Base-by-base conservation (phyloP, 2,329 filamentous ascomycete genomes). In the Nemania sp. region DNA sequence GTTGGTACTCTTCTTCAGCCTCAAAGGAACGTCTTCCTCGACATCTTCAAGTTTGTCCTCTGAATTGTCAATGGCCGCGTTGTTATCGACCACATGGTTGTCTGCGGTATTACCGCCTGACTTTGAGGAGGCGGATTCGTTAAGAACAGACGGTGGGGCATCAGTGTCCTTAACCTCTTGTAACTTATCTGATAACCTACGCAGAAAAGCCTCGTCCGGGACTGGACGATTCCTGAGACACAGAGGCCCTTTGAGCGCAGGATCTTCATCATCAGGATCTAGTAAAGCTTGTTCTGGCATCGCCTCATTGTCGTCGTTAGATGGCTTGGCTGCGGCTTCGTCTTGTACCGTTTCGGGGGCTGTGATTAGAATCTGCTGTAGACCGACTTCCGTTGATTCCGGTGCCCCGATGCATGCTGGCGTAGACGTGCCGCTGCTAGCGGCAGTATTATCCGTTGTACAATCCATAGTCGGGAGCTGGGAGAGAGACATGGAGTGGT, bases 171-270 rank as follows among this genome's bases (percentile, higher is more conserved):
- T 75, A 51, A 75, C 75, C 36, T 77, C 73, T 52, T 79, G 73
- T 2, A 84, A 72, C 64, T 78, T 82, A 62, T 80, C 73, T 31
- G 78, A 75, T 14, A 84, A 66, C 53, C 71, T 70, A 39, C 71
- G 70, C 44, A 80, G 77, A 57, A 84, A 84, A 19, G 78, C 69
- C 60, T 82, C 80, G 53, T 84, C 81, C 43, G 80, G 74, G 1
- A 77, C 78, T 1, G 80, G 80, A 54, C 80, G 77, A 57, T 84
- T 84, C 53, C 75, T 73, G 31, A 84, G 71, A 70, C 79, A 80
- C 44, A 83, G 61, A 7, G 80, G 81, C 0, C 79, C 80, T 48
- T 74, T 78, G 26, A 84, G 70, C 17, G 72, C 69, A 1, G 66
- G 69, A 55, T 83, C 81, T 4, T 71, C 68, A 12, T 77, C 73